Conservation (phyloP, 305 asterid genomes). For the Plantago lanceolata region DNA sequence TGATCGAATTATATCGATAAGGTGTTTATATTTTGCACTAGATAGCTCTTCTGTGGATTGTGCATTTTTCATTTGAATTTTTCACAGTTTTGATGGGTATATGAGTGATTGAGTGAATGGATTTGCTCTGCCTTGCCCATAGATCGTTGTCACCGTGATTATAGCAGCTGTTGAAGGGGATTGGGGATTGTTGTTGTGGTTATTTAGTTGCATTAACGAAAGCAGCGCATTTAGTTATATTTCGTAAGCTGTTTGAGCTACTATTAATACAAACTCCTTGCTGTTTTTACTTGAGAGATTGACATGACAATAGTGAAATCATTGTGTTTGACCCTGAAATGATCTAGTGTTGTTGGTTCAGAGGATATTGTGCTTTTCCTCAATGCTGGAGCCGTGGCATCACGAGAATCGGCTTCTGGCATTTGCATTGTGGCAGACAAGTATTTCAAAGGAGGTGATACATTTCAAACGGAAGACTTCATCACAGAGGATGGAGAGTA, state of each 20-base stretch:
- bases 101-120: no score
- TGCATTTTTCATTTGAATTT: no score
- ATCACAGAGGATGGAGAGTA: slow-evolving; percentile 65
- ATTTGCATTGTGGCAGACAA: slow-evolving; percentile 53
- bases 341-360: slow-evolving; percentile 29
- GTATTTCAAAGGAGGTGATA: slow-evolving; percentile 75
- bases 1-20: neutral
- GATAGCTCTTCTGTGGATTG: neutral
- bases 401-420: slow-evolving; percentile 45
- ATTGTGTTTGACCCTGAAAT: slow-evolving; percentile 25
- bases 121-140: no score
- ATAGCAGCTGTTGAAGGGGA: no score
- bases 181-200: no score
- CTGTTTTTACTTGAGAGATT: neutral
- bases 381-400: slow-evolving; percentile 67
- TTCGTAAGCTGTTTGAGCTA: slow-evolving; percentile 7
- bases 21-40: neutral
- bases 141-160: no score
- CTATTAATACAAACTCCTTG: neutral
- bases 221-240: no score
- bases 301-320: no score
- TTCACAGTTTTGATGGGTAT: no score
- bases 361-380: slow-evolving; percentile 69
- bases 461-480: slow-evolving; percentile 70
- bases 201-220: no score